Evolutionary conservation across 1,284 basidiomycete genomes (phyloP), one percentile per base, ranked within the genome.

Genomic region (Somion occarium): DNA sequence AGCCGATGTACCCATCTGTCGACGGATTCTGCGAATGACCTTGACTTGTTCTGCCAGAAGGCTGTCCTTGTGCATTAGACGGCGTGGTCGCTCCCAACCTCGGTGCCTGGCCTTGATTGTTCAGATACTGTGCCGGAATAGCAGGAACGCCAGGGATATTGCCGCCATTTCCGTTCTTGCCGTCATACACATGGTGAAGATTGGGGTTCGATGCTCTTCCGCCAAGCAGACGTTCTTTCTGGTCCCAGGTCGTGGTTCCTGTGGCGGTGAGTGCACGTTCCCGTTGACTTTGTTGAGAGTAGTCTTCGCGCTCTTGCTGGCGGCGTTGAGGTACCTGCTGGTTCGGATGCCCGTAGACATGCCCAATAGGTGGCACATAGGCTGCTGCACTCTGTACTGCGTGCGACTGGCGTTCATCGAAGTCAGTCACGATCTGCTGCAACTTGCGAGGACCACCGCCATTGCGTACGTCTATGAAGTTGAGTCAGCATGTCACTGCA

Each of bases 71-170:
- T 3, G 46, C 46, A 11, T 50, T 53, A 24, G 44, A 68, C 15
- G 68, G 53, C 11, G 64, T 60, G 23, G 63, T 57, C 25, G 68
- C 59, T 41, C 77, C 73, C 58, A 79, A 56, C 52, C 77, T 71
- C 49, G 74, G 67, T 44, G 69, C 74, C 54, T 70, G 74, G 38
- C 59, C 64, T 61, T 72, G 72, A 60, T 84, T 82, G 53, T 79
- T 82, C 23, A 88, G 69, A 61, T 83, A 89, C 61, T 89, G 87
- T 12, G 73, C 63, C 12, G 87, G 88, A 51, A 90, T 82, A 24
- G 80, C 71, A 1, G 88, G 87, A 7, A 89, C 84, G 48, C 69
- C 83, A 1, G 83, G 85, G 44, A 86, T 70, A 63, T 73, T 51
- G 55, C 64, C 62, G 48, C 64, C 61, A 47, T 70, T 68, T 54